Conservation (phyloP, 768 basidiomycete genomes). For the Boletales sp. region DNA sequence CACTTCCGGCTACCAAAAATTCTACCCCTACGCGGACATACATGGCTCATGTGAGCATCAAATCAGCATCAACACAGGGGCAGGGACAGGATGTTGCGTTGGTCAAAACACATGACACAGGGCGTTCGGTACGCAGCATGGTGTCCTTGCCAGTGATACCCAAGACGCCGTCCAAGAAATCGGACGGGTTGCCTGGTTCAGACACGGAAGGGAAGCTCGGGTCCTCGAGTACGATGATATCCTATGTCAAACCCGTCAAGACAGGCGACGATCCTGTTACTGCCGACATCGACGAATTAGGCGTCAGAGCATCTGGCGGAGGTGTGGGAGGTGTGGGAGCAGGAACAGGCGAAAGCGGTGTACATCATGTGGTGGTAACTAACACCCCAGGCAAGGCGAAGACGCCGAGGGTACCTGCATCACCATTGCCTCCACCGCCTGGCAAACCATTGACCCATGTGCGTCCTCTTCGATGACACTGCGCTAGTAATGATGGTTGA, state of each 20-base stretch:
- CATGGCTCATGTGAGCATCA: constrained; percentile 32
- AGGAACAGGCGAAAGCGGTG: constrained; percentile 3
- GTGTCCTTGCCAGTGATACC: constrained; percentile 39
- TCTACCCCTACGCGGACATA: constrained; percentile 39
- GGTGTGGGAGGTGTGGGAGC: constrained; percentile 30
- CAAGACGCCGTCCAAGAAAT: constrained; percentile 27
- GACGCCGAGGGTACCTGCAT: constrained; percentile 19
- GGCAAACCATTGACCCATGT: constrained; percentile 79
- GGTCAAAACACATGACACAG: constrained; percentile 32
- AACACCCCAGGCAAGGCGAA: constrained; percentile 16
- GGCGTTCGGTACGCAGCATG: constrained; percentile 37
- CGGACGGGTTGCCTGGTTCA: constrained; percentile 19
- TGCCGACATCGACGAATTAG: constrained; percentile 38
- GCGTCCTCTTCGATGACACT: constrained; percentile 73
- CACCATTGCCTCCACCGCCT: constrained; percentile 40
- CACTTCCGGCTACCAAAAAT: constrained; percentile 36
- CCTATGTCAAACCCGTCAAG: constrained; percentile 52
- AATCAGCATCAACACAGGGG: constrained; percentile 2
- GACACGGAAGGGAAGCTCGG: constrained; percentile 46
- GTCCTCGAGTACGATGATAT: constrained; percentile 73
- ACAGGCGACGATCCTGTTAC: constrained; percentile 41
- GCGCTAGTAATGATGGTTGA: constrained; percentile 45
- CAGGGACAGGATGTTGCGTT: constrained; percentile 17
- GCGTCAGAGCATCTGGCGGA: constrained; percentile 42
- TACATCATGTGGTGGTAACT: constrained; percentile 17